Evolutionary conservation across 2,329 filamentous ascomycete species (phyloP), one percentile per base, ranked within the genome.

Genomic region (Karstenula rhodostoma): DNA sequence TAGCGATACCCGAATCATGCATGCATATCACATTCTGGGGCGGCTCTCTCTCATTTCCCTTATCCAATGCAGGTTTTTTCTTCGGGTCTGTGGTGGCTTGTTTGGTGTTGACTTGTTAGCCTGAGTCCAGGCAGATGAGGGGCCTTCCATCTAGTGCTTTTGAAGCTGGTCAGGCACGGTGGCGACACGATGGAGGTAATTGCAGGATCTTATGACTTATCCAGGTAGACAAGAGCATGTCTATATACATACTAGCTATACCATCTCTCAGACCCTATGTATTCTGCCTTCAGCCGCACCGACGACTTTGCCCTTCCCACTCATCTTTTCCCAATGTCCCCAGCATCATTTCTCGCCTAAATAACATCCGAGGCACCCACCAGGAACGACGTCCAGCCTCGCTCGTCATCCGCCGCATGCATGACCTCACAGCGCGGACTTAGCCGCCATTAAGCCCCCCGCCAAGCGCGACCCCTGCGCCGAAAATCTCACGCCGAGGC

Each of bases 341-440:
- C 8, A 29, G 8, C 27, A n/a, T 29, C 27, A 29, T 29, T 29
- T 9, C 12, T 32, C 8, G 4, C 33, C 33, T 35, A 35, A 35
- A n/a, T n/a, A n/a, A n/a, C n/a, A 35, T 12, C 33, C 17, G 13
- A 29, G 44, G 44, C 44, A 47, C 4, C 44, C 13, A 27, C n/a
- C 42, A 23, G 42, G n/a, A 23, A 23, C n/a, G n/a, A 19, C 7
- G 19, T 22, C 19, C 23, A 27, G 44, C 23, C 23, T 29, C 12
- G 2, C 23, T 47, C 29, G 29, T 32, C 29, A 32, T 32, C 29
- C 29, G 29, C n/a, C n/a, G 29, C 29, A 9, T 32, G 29, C 22
- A 57, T 50, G 55, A 57, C 29, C 48, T 57, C 44, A 57, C 48
- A 32, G 6, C 15, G n/a, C 55, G 55, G 44, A 27, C 32, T 49